These are phyloP conservation scores for Phytophthora cactorum DNA, from an alignment of 352 stramenopile genomes.

Conservation along the genomic window DNA sequence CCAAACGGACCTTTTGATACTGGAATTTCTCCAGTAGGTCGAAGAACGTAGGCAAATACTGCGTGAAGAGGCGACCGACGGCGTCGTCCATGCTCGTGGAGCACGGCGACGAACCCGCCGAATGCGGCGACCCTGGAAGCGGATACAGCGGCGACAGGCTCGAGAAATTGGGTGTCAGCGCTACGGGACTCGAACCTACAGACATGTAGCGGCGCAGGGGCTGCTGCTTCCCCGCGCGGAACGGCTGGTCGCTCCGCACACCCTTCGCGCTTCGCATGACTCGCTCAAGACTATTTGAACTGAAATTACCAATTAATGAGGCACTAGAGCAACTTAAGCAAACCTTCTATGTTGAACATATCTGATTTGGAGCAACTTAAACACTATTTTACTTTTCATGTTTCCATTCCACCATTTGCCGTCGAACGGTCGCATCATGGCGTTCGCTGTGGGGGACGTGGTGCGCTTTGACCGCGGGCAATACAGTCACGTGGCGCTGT, in stretches of 20 bases:
- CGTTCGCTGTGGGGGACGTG: slow-evolving; percentile 49
- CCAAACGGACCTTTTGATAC: slow-evolving; percentile 52
- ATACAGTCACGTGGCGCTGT: slow-evolving; percentile 72
- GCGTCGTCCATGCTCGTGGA: slow-evolving; percentile 49
- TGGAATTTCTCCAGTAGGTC: slow-evolving; percentile 68
- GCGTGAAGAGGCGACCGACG: slow-evolving; percentile 54
- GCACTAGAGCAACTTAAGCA: background rate
- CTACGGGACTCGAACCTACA: slow-evolving; percentile 50
- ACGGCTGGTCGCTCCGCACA: slow-evolving; percentile 30
- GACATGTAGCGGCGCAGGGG: slow-evolving; percentile 37
- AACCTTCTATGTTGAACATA: background rate
- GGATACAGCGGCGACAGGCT: slow-evolving; percentile 54
- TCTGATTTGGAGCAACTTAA: background rate
- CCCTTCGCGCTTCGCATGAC: slow-evolving; percentile 23
- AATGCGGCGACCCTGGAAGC: slow-evolving; percentile 31
- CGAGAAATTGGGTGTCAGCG: slow-evolving; percentile 51
- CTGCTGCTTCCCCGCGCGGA: slow-evolving; percentile 21
- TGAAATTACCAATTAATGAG: background rate
- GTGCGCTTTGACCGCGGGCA: slow-evolving; percentile 69
- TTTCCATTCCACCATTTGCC: slow-evolving; percentile 10
- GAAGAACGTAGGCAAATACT: slow-evolving; percentile 63
- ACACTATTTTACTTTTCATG: too few species aligned
- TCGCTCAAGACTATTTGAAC: background rate
- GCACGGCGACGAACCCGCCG: slow-evolving; percentile 25
- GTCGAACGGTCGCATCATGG: slow-evolving; percentile 27